phyloP scores from a whole-genome alignment of 208 protist species.

The Acanthamoeba sp. region DNA sequence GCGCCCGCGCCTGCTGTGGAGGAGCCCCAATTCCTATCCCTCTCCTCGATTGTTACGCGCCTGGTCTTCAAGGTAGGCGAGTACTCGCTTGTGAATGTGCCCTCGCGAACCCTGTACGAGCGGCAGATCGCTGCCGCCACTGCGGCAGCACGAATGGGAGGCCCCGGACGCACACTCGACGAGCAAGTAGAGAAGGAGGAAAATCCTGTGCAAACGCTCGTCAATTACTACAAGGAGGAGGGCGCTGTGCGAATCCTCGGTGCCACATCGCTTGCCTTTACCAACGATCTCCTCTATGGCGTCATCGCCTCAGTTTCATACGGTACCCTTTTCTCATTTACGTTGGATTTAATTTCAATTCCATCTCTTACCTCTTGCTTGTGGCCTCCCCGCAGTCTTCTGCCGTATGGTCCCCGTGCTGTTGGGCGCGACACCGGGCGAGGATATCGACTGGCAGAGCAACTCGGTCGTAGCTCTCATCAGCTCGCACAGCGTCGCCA shows the following conservation, averaged over 20 bases:
- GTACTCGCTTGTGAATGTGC: not conserved
- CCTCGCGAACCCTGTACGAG: slow-evolving; percentile 10
- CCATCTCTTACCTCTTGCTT: not conserved
- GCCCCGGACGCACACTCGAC: not conserved
- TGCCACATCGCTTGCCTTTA: slow-evolving; percentile 15
- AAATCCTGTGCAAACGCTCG: not conserved
- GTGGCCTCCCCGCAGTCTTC: not conserved
- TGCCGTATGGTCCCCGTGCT: slow-evolving; percentile 5
- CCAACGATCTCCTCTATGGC: slow-evolving; percentile 14
- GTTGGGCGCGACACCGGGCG: not conserved
- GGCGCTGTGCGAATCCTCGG: not conserved
- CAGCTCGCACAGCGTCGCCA: slow-evolving; percentile 22
- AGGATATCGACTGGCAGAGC: slow-evolving; percentile 3
- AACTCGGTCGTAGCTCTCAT: not conserved
- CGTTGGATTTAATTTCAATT: no score
- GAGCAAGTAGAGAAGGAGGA: not conserved
- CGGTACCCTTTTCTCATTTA: no score
- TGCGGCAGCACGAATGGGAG: not conserved
- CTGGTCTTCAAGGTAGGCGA: slow-evolving; percentile 1
- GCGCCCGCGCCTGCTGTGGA: not conserved
- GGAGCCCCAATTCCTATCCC: not conserved
- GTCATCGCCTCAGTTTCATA: slow-evolving; percentile 18
- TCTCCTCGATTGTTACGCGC: slow-evolving; percentile 18
- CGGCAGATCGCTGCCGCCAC: not conserved
- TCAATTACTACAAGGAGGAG: slow-evolving; percentile 17